Percentiles rank a stretch among this genome's conserved stretches.
Evolutionary conservation across 2,329 filamentous ascomycete genomes (phyloP).

Genomic region (Helotiales sp.): DNA sequence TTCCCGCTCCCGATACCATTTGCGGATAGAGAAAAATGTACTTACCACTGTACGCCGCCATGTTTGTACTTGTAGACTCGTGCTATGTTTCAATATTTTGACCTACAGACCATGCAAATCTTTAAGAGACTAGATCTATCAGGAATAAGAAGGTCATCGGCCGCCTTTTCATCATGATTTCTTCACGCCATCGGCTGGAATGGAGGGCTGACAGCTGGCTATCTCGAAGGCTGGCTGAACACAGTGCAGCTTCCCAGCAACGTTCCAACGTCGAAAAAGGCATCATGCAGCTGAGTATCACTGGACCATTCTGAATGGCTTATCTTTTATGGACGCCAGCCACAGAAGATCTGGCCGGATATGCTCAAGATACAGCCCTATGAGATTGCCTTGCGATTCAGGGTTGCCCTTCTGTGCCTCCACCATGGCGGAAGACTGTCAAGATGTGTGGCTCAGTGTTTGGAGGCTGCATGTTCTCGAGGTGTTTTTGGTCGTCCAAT

Average conservation of each 20-base stretch:
- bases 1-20: not conserved
- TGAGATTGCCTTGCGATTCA: not conserved
- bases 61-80: not conserved
- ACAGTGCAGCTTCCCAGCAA: not conserved
- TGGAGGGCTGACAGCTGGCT: not conserved
- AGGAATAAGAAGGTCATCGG: not conserved
- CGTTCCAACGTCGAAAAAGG: not conserved
- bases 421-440: not conserved
- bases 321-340: not conserved
- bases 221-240: conserved; percentile 5
- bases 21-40: not conserved
- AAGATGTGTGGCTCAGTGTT: not conserved
- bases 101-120: not conserved
- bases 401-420: not conserved
- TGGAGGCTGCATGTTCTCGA: not conserved
- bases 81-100: not conserved
- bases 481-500: not conserved
- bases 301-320: not conserved
- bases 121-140: not conserved
- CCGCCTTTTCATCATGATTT: not conserved
- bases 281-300: too few relatives aligned
- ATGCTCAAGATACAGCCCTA: not conserved
- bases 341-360: not conserved
- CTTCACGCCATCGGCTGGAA: not conserved
- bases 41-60: conserved; percentile 3